These are phyloP conservation scores for Acanthamoeba castellanii DNA, from an alignment of 208 protist genomes.

Conservation along the genomic window DNA sequence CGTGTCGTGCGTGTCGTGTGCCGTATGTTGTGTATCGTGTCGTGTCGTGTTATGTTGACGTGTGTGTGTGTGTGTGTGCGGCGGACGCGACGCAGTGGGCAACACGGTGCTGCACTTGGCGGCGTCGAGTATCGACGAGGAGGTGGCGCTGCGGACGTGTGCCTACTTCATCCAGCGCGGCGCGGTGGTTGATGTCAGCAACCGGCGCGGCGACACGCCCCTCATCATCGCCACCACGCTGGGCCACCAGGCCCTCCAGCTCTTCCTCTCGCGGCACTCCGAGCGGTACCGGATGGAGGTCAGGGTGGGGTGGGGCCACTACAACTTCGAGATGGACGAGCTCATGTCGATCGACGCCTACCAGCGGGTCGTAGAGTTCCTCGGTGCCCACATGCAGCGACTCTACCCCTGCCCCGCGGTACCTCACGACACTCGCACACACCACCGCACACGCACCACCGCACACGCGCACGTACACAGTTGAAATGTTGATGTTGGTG, in stretches of 20 bases:
- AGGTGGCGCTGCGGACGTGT: neutral
- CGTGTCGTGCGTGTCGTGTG: no score
- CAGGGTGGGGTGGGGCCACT: neutral
- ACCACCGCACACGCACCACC: no score
- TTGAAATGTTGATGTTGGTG: neutral
- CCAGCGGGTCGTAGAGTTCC: no score
- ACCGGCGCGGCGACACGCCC: neutral
- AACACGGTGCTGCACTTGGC: constrained; percentile 33
- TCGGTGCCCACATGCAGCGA: no score
- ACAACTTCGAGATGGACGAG: neutral
- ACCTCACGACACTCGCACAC: no score
- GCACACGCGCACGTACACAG: neutral
- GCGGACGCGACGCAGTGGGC: neutral
- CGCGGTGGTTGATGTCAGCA: neutral
- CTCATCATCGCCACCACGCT: neutral
- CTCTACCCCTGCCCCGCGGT: no score
- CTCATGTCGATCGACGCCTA: no score
- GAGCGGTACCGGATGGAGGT: no score
- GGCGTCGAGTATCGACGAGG: constrained; percentile 16
- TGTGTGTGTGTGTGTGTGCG: no score
- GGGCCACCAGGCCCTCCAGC: neutral
- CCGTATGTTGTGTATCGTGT: neutral
- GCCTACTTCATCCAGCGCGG: constrained; percentile 31
- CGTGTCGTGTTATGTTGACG: no score
- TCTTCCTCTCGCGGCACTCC: neutral